These are phyloP conservation scores for Zelonia costaricensis DNA, from an alignment of 208 protist genomes.

Conservation along the genomic window DNA sequence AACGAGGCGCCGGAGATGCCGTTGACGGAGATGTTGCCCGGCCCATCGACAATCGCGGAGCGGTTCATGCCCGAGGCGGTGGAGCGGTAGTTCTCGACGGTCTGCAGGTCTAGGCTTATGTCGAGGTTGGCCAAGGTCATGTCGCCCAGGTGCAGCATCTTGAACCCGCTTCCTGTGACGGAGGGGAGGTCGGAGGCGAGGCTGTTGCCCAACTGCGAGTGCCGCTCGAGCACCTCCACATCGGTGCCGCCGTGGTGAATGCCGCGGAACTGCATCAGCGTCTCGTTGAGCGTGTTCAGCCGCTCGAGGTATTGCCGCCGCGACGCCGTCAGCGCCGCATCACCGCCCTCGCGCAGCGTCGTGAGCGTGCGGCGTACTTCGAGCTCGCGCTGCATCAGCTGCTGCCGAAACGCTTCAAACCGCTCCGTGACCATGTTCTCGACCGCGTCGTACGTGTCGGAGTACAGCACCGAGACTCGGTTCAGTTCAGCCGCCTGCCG, in stretches of 20 bases:
- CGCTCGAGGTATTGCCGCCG: constrained; percentile 49
- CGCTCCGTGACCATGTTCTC: constrained; percentile 72
- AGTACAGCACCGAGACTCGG: constrained; percentile 55
- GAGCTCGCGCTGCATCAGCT: constrained; percentile 70
- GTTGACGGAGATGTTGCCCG: constrained; percentile 4
- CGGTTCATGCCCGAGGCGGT: constrained; percentile 1
- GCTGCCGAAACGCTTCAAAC: constrained; percentile 68
- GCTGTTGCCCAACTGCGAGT: constrained; percentile 33
- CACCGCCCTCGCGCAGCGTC: constrained; percentile 60
- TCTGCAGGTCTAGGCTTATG: constrained; percentile 57
- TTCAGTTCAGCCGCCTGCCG: constrained; percentile 69
- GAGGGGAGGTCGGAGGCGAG: constrained; percentile 39
- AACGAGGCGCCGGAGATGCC: background rate
- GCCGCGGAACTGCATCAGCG: constrained; percentile 41
- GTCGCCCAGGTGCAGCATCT: constrained; percentile 49
- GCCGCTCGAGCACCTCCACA: constrained; percentile 64
- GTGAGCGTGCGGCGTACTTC: constrained; percentile 57
- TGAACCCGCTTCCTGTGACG: constrained; percentile 65
- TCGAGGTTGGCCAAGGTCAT: constrained; percentile 47
- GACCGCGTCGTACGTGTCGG: constrained; percentile 66
- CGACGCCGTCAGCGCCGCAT: constrained; percentile 45
- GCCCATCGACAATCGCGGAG: background rate
- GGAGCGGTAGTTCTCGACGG: constrained; percentile 13
- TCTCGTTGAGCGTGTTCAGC: constrained; percentile 60
- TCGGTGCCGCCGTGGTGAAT: constrained; percentile 64